Conservation (phyloP, 1,139 yeast genomes). For the Saccharomyces hybrid region DNA sequence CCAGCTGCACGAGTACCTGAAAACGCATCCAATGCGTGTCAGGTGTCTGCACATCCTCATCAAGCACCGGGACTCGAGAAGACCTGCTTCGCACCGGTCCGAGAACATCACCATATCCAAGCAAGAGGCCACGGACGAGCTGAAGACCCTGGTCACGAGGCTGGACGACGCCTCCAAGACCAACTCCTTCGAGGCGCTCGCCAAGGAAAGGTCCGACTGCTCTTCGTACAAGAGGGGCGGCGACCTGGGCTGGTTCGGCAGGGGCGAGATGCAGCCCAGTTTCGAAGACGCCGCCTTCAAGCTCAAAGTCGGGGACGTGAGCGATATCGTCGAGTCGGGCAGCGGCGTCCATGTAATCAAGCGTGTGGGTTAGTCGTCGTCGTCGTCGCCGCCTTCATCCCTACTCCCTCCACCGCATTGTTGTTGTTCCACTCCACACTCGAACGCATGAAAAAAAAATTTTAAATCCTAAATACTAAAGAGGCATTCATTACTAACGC, state of each 20-base stretch:
- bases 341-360: conserved; percentile 87
- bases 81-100: conserved; percentile 89
- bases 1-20: conserved; percentile 49
- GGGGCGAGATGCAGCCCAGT: conserved; percentile 90
- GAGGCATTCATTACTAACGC: background rate
- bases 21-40: conserved; percentile 52
- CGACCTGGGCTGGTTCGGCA: conserved; percentile 81
- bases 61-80: conserved; percentile 75
- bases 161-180: conserved; percentile 50
- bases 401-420: no score
- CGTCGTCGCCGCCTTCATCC: no score
- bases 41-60: conserved; percentile 68
- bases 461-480: background rate
- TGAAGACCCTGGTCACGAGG: conserved; percentile 56
- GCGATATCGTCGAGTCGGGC: conserved; percentile 79
- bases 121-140: conserved; percentile 71
- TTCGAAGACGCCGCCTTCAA: conserved; percentile 85
- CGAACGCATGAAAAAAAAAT: background rate
- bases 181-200: conserved; percentile 59
- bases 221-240: conserved; percentile 83
- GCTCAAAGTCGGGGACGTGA: conserved; percentile 74
- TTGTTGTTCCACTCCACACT: background rate
- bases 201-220: conserved; percentile 82
- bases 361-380: conserved; percentile 53
- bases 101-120: conserved; percentile 68